Evolutionary conservation across 129 eudicot species (phyloP), one percentile per base, ranked within the genome.

Genomic region (Sambucus nigra): DNA sequence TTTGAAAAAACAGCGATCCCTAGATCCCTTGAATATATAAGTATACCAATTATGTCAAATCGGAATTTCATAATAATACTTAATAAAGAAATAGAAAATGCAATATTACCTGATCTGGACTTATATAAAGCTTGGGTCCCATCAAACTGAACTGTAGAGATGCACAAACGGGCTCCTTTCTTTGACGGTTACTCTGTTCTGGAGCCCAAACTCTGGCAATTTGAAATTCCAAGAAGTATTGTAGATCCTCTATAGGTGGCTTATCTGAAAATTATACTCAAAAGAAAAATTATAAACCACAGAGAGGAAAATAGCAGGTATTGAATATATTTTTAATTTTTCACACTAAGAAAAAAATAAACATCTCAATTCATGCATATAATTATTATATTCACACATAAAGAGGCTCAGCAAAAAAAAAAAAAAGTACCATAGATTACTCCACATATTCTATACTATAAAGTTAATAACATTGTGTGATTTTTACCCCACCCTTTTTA

Each of bases 191-290:
- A 60, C 77, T 82, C 58, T 74, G 96, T 65, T 83, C 96, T 0
- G 96, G 96, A 45, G 94, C 96, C 96, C 96, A 87, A 26, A 72
- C 79, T 59, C 89, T 80, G 60, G 94, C 26, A 57, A 87, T 87
- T 77, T 87, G 96, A 42, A 83, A 87, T 68, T 87, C 96, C 65
- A 87, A 59, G 67, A 87, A 87, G 57, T 87, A 83, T 70, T 87
- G 94, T 25, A 87, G 73, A 75, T 87, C 96, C 79, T 83, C 96
- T 11, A 87, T 87, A 4, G 96, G 96, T 51, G 96, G 96, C 73
- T 83, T 87, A 59, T 73, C 96, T 87, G 86, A 25, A 33, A 63
- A 35, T 7, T 1, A 35, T 12, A 35, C 13, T 31, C 22, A 52
- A 38, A 40, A 47, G 51, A 14, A 45, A 14, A 22, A 23, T n/a